Conservation (phyloP, 116 monocot genomes). For the Posidonia oceanica region DNA sequence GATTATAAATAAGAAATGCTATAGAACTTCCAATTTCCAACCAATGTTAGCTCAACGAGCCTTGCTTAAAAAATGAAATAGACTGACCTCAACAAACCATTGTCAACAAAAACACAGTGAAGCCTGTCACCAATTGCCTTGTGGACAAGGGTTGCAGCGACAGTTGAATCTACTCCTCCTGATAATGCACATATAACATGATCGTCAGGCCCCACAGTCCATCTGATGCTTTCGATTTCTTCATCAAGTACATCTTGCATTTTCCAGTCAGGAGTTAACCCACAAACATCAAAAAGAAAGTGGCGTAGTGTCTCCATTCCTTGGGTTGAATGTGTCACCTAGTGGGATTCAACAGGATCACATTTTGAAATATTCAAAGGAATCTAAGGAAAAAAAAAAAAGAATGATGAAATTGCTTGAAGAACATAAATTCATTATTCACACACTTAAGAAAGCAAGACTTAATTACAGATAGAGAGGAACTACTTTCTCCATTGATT, state of each 20-base stretch:
- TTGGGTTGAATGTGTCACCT: conserved; percentile 87
- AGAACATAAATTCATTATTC: no score
- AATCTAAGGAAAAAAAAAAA: background rate
- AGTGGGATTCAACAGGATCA: background rate
- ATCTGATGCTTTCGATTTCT: conserved; percentile 67
- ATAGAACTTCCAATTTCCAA: background rate
- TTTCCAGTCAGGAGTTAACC: conserved; percentile 75
- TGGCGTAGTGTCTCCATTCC: conserved; percentile 81
- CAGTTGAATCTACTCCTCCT: conserved; percentile 95
- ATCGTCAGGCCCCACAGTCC: conserved; percentile 62
- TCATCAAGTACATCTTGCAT: conserved; percentile 93
- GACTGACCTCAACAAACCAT: conserved; percentile 75
- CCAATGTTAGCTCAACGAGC: no score
- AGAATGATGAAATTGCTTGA: background rate
- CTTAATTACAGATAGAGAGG: no score
- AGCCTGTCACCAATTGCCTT: conserved; percentile 88
- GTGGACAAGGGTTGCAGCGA: conserved; percentile 89
- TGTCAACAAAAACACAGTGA: conserved; percentile 92
- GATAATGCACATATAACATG: conserved; percentile 98
- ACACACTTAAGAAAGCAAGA: no score
- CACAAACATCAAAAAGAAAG: conserved; percentile 82
- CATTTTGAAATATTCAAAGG: background rate
- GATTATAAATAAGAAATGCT: background rate
- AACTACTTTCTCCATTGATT: no score
- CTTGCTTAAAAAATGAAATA: background rate